Evolutionary conservation across 371 early-diverging fungal species (phyloP).

Genomic region (Lichtheimia corymbifera): DNA sequence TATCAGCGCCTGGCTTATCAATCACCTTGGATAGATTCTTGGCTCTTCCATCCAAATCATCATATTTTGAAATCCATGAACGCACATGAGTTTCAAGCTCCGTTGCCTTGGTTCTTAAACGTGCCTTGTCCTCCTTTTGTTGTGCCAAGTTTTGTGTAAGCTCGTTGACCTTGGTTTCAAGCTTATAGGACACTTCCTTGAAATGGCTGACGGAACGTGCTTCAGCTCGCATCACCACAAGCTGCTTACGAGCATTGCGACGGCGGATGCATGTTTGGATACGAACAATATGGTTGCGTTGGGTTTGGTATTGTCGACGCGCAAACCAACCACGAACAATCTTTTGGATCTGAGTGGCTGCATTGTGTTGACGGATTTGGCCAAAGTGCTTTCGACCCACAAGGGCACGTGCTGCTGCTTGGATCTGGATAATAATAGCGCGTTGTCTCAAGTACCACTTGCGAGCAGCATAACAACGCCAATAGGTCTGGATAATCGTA

Average conservation of each 20-base stretch:
- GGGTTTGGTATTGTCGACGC: slow-evolving; percentile 59
- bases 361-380: slow-evolving; percentile 53
- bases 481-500: slow-evolving; percentile 70
- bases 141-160: slow-evolving; percentile 78
- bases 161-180: slow-evolving; percentile 93
- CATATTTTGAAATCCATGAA: slow-evolving; percentile 76
- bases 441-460: slow-evolving; percentile 48
- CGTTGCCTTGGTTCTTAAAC: slow-evolving; percentile 55
- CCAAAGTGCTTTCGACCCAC: slow-evolving; percentile 50
- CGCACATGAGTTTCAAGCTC: slow-evolving; percentile 66
- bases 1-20: slow-evolving; percentile 51
- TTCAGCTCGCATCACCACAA: slow-evolving; percentile 76
- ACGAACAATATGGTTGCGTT: slow-evolving; percentile 61
- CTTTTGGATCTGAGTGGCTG: slow-evolving; percentile 78
- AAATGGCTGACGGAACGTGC: slow-evolving; percentile 89
- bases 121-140: slow-evolving; percentile 74
- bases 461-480: slow-evolving; percentile 70
- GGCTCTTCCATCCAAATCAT: slow-evolving; percentile 51
- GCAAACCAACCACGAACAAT: slow-evolving; percentile 64
- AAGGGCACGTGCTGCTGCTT: slow-evolving; percentile 53
- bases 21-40: slow-evolving; percentile 49
- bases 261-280: slow-evolving; percentile 86
- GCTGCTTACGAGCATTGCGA: slow-evolving; percentile 65
- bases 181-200: slow-evolving; percentile 90
- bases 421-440: slow-evolving; percentile 34